Conservation (phyloP, 2,329 filamentous ascomycete species). For the Aspergillus ruber region DNA sequence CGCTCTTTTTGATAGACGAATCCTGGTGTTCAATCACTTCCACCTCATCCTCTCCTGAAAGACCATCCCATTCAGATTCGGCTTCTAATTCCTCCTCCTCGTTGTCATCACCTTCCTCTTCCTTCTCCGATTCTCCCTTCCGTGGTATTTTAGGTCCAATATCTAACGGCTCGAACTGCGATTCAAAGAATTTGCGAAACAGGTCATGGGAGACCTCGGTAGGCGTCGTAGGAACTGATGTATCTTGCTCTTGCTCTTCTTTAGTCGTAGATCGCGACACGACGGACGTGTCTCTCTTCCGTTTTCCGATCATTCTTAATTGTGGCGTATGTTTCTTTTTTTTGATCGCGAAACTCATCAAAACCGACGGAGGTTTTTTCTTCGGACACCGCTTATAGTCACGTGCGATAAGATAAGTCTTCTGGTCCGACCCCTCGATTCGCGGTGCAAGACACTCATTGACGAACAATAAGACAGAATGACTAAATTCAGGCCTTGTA, state of each 20-base stretch:
- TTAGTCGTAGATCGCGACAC: slow-evolving; percentile 17
- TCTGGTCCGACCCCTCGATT: slow-evolving; percentile 10
- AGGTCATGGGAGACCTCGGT: slow-evolving; percentile 58
- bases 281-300: slow-evolving; percentile 40
- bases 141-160: slow-evolving; percentile 8
- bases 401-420: slow-evolving; percentile 35
- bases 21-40: slow-evolving; percentile 59
- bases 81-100: slow-evolving; percentile 21
- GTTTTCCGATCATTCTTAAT: slow-evolving; percentile 39
- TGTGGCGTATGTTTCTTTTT: slow-evolving; percentile 1
- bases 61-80: slow-evolving; percentile 56
- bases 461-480: slow-evolving; percentile 44
- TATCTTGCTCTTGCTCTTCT: slow-evolving; percentile 13
- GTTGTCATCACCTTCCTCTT: slow-evolving; percentile 16
- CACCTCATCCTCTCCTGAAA: slow-evolving; percentile 52
- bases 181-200: slow-evolving; percentile 80
- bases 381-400: slow-evolving; percentile 13
- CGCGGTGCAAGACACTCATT: slow-evolving; percentile 2
- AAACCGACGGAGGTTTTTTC: slow-evolving; percentile 15
- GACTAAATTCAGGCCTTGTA: slow-evolving; percentile 93
- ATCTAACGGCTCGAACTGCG: slow-evolving; percentile 71
- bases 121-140: slow-evolving; percentile 10
- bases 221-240: slow-evolving; percentile 11
- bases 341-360: background rate
- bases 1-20: slow-evolving; percentile 36